These are phyloP conservation scores for Spinacia oleracea DNA, from an alignment of 179 eudicot genomes.

Conservation along the genomic window DNA sequence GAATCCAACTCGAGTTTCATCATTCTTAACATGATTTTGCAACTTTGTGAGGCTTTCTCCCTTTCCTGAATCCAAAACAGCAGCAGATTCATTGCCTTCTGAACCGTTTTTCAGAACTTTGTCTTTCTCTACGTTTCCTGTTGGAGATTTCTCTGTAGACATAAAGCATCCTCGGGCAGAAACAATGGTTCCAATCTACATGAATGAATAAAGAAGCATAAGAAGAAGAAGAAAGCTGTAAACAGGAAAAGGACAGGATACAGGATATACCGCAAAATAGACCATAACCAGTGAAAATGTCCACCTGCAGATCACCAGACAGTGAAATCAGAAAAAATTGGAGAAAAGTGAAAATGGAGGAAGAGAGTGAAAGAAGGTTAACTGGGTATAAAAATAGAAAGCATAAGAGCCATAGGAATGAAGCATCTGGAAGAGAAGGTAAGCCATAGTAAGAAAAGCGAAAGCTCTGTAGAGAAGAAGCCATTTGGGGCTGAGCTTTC, in stretches of 20 bases:
- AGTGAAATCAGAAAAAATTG: background rate
- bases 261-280: slow-evolving; percentile 68
- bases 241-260: no score
- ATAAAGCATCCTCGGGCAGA: slow-evolving; percentile 72
- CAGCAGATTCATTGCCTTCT: slow-evolving; percentile 10
- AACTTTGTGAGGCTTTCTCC: slow-evolving; percentile 25
- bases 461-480: slow-evolving; percentile 61
- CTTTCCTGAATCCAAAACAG: background rate
- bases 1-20: slow-evolving; percentile 30
- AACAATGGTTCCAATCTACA: slow-evolving; percentile 57
- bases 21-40: slow-evolving; percentile 27
- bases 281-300: slow-evolving; percentile 68
- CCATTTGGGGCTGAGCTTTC: slow-evolving; percentile 54
- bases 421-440: slow-evolving; percentile 46
- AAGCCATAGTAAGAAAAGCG: slow-evolving; percentile 57
- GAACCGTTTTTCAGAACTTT: slow-evolving; percentile 33
- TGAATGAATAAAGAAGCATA: background rate
- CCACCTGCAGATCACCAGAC: slow-evolving; percentile 67
- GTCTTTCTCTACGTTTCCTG: slow-evolving; percentile 31
- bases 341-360: no score
- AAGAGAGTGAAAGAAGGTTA: no score
- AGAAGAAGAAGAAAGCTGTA: no score
- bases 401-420: slow-evolving; percentile 43
- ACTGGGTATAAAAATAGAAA: slow-evolving; percentile 91
- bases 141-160: slow-evolving; percentile 29